Evolutionary conservation across 106 monocot genomes (phyloP), one percentile per base, ranked within the genome.

Genomic region (Allium cepa): DNA sequence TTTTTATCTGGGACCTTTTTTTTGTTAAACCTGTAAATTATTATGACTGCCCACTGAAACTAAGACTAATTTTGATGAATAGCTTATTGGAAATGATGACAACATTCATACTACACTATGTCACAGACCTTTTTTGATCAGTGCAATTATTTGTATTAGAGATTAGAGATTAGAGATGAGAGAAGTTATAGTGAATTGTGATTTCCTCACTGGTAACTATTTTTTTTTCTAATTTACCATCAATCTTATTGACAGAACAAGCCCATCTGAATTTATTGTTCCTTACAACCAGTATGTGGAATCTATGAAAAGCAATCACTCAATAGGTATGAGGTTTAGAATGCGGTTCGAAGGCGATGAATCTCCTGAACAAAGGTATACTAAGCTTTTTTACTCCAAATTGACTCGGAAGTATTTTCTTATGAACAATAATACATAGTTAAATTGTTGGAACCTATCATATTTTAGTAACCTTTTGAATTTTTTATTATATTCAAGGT

Each of bases 291-390:
- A 82, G 67, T 92, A 88, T 69, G 85, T 83, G 85, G 92, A 92
- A 28, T 82, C 92, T 59, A 59, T 85, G 7, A 92, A 92, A 60
- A 80, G 46, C 65, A 88, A 85, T 56, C 60, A 83, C 63, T 78
- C 82, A 2, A 79, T 88, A n/a, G 92, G 85, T 36, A 85, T 77
- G 80, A 78, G 88, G 46, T 92, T 85, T 64, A 88, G 83, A 59
- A 93, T 93, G 93, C 85, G 74, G 50, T 93, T 93, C 77, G 93
- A 93, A 73, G 93, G 88, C 60, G 93, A 93, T 83, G 93, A 93
- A 72, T 72, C 88, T 49, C 93, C 88, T 45, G 93, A 93, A 50
- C 93, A 88, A 64, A 93, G 93, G 88, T 93, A 77, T 48, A 28
- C 28, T 28, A 16, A 11, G 45, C 14, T 7, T 46, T 2, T 15